Base-by-base conservation (phyloP, 805 yeast genomes). In the Wickerhamiella shivajii region DNA sequence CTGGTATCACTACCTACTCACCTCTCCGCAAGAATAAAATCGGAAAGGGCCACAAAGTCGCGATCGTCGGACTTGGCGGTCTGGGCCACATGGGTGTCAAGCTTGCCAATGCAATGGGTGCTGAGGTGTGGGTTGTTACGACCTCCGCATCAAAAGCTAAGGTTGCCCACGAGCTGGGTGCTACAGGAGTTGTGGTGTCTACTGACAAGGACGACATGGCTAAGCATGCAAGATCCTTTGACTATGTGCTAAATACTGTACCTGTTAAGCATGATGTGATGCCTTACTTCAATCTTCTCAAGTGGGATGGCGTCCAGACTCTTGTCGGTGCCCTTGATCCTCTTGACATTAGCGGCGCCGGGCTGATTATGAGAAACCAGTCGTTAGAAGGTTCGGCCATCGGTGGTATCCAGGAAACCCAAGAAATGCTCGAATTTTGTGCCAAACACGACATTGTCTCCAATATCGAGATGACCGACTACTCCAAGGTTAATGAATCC, bases 1-100 rank as follows among this genome's bases (percentile, higher is more conserved):
- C 81, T 37, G 87, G 87, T 36, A 59, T 74, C 50, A 77, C 87
- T 8, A 74, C 70, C 12, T 77, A 59, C 59, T 67, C 79, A 7
- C 85, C 87, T 36, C 56, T 77, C 44, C 59, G 48, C 32, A 57
- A 61, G 52, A 59, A 61, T 36, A 63, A 62, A 29, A 60, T 56
- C 44, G 67, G 64, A 39, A 60, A 62, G 26, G 71, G 71, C 35
- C 59, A 59, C 41, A 63, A 56, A 33, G 74, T 74, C 35, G 79
- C 75, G 30, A 53, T 73, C 37, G 63, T 69, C 39, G 78, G 78
- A 37, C 63, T 74, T 40, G 80, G 80, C 34, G 80, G 80, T 24
- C 61, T 73, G 37, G 79, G 79, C 31, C 76, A 70, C 58, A 62
- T 71, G 61, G 74, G 66, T 16, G 52, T 73, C 33, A 61, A 63